A percentile compares a stretch with the other conserved stretches of the same genome.
Evolutionary conservation across 306 rosid genomes (phyloP).

Genomic region (Potentilla sterilis): DNA sequence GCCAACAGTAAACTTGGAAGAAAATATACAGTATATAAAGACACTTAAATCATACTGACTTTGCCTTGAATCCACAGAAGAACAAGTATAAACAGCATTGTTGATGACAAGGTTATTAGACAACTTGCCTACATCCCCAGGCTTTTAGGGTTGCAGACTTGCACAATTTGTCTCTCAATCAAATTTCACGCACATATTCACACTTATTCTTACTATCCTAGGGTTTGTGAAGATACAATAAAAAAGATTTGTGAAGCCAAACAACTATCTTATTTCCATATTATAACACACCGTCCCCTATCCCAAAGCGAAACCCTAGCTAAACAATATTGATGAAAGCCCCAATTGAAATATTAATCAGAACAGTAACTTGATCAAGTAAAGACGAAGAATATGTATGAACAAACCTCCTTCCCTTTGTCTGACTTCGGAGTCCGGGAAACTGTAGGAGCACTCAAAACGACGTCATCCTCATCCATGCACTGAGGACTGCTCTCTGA

Average conservation of each 20-base stretch:
- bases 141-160: no score
- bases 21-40: not conserved
- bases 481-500: constrained; percentile 27
- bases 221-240: not conserved
- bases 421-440: constrained; percentile 27
- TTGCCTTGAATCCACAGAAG: not conserved
- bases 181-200: no score
- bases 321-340: not conserved
- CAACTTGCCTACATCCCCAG: no score
- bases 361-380: not conserved
- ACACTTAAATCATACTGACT: not conserved
- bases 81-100: not conserved
- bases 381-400: not conserved
- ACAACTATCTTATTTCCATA: not conserved
- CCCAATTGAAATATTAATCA: not conserved
- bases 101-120: no score
- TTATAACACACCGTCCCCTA: not conserved
- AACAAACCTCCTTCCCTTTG: constrained; percentile 49
- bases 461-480: constrained; percentile 59
- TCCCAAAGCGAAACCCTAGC: not conserved
- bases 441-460: constrained; percentile 37
- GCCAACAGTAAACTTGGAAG: no score
- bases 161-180: no score
- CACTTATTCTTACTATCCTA: no score
- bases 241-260: not conserved